These are phyloP conservation scores for Hevea brasiliensis DNA, from an alignment of 345 rosid genomes.

Conservation along the genomic window DNA sequence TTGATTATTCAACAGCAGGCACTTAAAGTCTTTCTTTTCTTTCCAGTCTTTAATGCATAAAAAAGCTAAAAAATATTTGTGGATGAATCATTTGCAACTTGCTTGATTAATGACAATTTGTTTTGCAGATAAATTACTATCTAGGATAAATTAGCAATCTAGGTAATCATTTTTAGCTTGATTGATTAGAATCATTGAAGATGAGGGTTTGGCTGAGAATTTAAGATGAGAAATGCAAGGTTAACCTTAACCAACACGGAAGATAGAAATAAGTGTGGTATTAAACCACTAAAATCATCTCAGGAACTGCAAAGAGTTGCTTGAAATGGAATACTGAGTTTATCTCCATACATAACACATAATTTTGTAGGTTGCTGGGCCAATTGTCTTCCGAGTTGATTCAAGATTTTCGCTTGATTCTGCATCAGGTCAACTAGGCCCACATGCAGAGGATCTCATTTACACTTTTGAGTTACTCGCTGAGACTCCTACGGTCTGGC, in stretches of 20 bases:
- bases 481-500: slow-evolving; percentile 68
- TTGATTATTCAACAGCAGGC: slow-evolving; percentile 89
- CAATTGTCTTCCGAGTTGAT: slow-evolving; percentile 62
- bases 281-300: not conserved
- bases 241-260: too few relatives aligned
- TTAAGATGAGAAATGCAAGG: not conserved
- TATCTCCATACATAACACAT: not conserved
- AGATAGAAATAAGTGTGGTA: not conserved
- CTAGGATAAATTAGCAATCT: too few relatives aligned
- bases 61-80: not conserved
- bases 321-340: not conserved
- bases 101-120: too few relatives aligned
- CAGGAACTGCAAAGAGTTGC: not conserved
- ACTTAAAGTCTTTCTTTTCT: slow-evolving; percentile 5
- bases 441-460: slow-evolving; percentile 55
- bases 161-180: not conserved
- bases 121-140: too few relatives aligned
- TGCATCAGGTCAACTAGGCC: slow-evolving; percentile 37
- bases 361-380: slow-evolving; percentile 66
- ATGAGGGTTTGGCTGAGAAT: not conserved
- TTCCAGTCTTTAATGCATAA: not conserved
- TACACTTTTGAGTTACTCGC: slow-evolving; percentile 67
- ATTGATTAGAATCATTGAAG: not conserved
- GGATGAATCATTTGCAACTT: not conserved
- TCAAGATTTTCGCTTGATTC: slow-evolving; percentile 52